Base-by-base conservation (phyloP, 1,284 basidiomycete genomes). In the Melampsora americana region DNA sequence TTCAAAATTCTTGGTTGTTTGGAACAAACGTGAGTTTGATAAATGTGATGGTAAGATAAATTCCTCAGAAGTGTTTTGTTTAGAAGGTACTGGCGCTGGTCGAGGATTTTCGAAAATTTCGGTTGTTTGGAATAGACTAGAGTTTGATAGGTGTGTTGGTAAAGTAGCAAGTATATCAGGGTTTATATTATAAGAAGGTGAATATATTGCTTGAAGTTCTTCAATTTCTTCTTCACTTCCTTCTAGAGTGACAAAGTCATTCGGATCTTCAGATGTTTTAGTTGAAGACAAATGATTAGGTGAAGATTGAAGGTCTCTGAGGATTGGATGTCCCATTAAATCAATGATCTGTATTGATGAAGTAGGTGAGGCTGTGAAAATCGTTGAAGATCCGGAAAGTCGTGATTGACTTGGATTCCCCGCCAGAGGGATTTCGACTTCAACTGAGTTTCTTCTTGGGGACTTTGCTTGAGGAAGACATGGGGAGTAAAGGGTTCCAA, bases 301-400 rank as follows among this genome's bases (percentile, higher is more conserved):
- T 44, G 16, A 44, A 44, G 42, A 44, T 44, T 44, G 14, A 44
- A 14, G 14, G 5, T 56, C 53, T 56, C 53, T 16, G 5, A 56
- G n/a, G 53, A 56, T 56, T 56, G 53, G 53, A 14, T 23, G 53
- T 23, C 53, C 53, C 23, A 23, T n/a, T n/a, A n/a, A 11, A 56
- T 56, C 53, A 28, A 56, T 56, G 7, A 56, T 56, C 53, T 56
- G 53, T 2, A 56, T 23, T 7, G 53, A 56, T 23, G 53, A n/a
- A 23, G 53, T 56, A 28, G 53, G 53, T 56, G 53, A 56, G 18
- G 53, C n/a, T n/a, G 53, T 56, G n/a, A 56, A 56, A 9, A 56
- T 28, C 0, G 53, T 56, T 7, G 53, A 56, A 14, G 53, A 4
- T 23, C 53, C 23, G 11, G 53, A n/a, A n/a, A 26, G 23, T 23